Evolutionary conservation across 495 filamentous ascomycete genomes (phyloP), one percentile per base, ranked within the genome.

Genomic region (Tuber magnatum): DNA sequence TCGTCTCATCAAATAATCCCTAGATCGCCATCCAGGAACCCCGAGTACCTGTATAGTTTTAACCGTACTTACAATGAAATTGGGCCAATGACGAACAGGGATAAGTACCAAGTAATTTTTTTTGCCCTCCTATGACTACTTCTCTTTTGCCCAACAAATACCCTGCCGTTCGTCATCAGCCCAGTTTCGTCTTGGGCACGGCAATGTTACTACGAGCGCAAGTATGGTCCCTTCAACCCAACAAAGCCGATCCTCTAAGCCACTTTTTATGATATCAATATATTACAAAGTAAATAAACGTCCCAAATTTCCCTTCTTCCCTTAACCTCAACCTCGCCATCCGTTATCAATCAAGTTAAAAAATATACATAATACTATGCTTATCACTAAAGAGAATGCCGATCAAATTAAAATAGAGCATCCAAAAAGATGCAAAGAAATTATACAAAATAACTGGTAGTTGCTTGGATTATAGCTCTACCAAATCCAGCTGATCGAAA

Each of bases 401-500:
- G 4, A 65, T 35, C 28, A 35, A 35, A 65, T 16, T 28, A 65
- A 32, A 65, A 65, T 20, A 35, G 56, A 65, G 4, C 12, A 35
- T 35, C 22, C 8, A 65, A 65, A 65, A 65, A 0, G 14, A 32
- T 16, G 3, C 2, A 10, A 61, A 68, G 71, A 70, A 65, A 65
- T 65, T 7, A 3, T 65, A 65, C 14, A 65, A 65, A 35, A 65
- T 65, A 65, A 35, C 28, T 65, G 16, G 56, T 35, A 61, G 3
- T 6, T 1, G 16, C 28, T 32, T 2, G 16, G 56, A 35, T 75
- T 85, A 96, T 77, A 97, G 82, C 81, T 91, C 90, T 83, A 97
- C 96, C 76, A 97, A 85, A 86, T 97, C 94, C 72, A 93, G 86
- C 84, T 94, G 91, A 7, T 91, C 93, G 83, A 97, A 97, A 84